Conservation (phyloP, 768 basidiomycete genomes). For the Tylopilus rubrobrunneus region DNA sequence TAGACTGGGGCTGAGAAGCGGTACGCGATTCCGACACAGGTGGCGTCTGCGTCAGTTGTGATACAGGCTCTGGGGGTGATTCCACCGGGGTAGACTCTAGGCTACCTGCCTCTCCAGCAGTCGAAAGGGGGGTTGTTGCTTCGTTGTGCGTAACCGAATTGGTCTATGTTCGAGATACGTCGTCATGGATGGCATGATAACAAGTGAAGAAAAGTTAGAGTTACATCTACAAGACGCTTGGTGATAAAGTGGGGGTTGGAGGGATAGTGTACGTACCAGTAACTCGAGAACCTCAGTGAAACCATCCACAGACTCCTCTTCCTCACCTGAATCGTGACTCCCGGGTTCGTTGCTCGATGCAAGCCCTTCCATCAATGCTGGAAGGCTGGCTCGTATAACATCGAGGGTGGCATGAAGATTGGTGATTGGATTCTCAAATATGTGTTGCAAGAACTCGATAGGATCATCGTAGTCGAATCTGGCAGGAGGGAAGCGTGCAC, state of each 20-base stretch:
- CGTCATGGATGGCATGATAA: constrained; percentile 10
- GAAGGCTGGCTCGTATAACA: constrained; percentile 32
- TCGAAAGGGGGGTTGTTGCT: neutral
- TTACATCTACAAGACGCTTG: constrained; percentile 27
- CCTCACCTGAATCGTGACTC: constrained; percentile 34
- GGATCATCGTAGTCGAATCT: constrained; percentile 30
- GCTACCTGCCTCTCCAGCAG: neutral
- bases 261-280: constrained; percentile 20
- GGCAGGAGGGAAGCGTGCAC: constrained; percentile 23
- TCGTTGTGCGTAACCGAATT: constrained; percentile 7
- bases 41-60: neutral
- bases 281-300: constrained; percentile 15
- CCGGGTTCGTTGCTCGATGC: constrained; percentile 6
- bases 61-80: neutral
- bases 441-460: constrained; percentile 44
- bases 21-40: constrained; percentile 8
- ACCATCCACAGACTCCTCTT: constrained; percentile 18
- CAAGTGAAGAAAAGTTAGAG: constrained; percentile 26
- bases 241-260: constrained; percentile 24
- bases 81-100: constrained; percentile 4
- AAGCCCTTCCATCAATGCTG: constrained; percentile 27
- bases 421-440: constrained; percentile 45
- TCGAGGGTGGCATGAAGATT: constrained; percentile 40
- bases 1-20: constrained; percentile 2
- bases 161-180: constrained; percentile 13